Conservation (phyloP, 495 filamentous ascomycete genomes). For the Clavariopsis aquatica region DNA sequence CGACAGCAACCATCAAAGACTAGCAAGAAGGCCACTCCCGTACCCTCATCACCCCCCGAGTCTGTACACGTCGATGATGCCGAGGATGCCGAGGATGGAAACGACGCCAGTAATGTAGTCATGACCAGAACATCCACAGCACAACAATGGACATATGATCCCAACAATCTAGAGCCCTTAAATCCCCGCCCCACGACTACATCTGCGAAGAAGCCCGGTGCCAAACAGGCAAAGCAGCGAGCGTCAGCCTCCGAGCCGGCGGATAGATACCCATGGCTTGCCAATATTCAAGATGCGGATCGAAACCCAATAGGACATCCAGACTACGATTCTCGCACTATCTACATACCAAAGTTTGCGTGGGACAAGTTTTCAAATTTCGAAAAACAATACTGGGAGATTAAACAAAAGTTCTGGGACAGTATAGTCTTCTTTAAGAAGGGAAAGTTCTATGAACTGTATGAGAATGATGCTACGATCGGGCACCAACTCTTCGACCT, state of each 20-base stretch:
- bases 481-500: conserved; percentile 97
- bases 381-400: conserved; percentile 99
- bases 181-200: conserved; percentile 53
- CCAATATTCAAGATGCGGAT: conserved; percentile 78
- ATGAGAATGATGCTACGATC: conserved; percentile 97
- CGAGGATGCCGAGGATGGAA: conserved; percentile 60
- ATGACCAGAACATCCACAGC: conserved; percentile 61
- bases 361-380: conserved; percentile 84
- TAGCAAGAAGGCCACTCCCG: conserved; percentile 56
- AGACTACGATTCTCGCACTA: conserved; percentile 87
- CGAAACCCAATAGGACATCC: conserved; percentile 75
- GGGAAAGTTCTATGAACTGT: conserved; percentile 98
- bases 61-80: conserved; percentile 43
- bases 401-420: conserved; percentile 97
- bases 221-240: conserved; percentile 66
- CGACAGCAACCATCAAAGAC: conserved; percentile 57
- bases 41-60: conserved; percentile 47
- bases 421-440: conserved; percentile 99
- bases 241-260: conserved; percentile 77
- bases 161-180: conserved; percentile 65
- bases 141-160: conserved; percentile 82
- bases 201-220: conserved; percentile 47
- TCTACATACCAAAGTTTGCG: conserved; percentile 80
- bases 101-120: too few species aligned
- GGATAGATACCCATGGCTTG: conserved; percentile 85